Evolutionary conservation across 2,329 filamentous ascomycete species (phyloP), one percentile per base, ranked within the genome.

Genomic region (Ilyonectria sp.): DNA sequence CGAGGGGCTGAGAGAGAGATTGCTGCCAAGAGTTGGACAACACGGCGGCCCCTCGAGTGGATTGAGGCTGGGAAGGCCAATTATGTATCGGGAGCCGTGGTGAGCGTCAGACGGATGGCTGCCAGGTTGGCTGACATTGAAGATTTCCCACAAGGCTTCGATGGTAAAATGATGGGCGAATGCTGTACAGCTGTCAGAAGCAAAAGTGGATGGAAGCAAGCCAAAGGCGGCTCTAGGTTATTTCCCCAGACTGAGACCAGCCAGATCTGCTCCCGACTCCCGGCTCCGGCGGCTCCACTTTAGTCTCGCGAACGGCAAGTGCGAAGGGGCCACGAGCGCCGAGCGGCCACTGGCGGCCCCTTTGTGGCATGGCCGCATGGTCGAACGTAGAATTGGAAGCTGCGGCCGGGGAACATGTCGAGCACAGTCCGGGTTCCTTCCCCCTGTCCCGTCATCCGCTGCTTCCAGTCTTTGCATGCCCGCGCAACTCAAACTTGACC

Each of bases 401-500:
- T 19, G 26, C 17, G 31, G 26, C 10, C 10, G 49, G 40, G 40
- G 49, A 26, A 52, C 49, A 52, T 33, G 26, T 60, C 44, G 5
- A 26, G 26, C 26, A 26, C 26, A 26, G 26, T 26, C 26, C 50
- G 58, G 31, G 37, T 23, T 40, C 17, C 23, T 33, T 35, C 23
- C 65, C 43, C 53, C 47, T 59, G 59, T 71, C 46, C 53, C 60
- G 40, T 47, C 33, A n/a, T 35, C 21, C 17, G 23, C 29, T 49
- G 23, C 40, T 63, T 47, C 52, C 50, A 31, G 26, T 60, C 57
- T 35, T 50, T 58, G 60, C 60, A 43, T 43, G 40, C 40, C 40
- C 40, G 40, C 40, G 40, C 40, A 67, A 62, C 65, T 60, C 72
- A 60, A 68, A 64, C 69, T 61, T 37, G 43, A 56, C 50, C 44